Conservation (phyloP, 768 basidiomycete genomes). For the Russula vinacea region DNA sequence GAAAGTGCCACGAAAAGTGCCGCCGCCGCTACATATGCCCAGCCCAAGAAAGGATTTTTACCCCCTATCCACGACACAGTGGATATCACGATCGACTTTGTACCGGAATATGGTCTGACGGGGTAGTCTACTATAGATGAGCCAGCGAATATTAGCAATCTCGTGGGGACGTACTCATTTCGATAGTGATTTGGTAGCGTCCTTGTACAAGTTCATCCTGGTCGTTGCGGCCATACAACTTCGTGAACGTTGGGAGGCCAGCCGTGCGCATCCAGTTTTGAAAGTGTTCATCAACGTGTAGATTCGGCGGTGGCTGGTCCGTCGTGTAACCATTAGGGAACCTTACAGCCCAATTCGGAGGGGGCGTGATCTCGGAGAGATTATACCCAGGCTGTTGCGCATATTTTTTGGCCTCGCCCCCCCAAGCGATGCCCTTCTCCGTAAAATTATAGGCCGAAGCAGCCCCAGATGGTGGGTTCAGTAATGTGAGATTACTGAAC, state of each 20-base stretch:
- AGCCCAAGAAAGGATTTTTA: constrained; percentile 97
- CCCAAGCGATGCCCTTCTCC: constrained; percentile 87
- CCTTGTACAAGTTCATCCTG: constrained; percentile 66
- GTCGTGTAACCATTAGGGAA: constrained; percentile 75
- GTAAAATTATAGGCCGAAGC: constrained; percentile 68
- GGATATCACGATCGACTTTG: constrained; percentile 94
- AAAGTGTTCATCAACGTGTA: constrained; percentile 82
- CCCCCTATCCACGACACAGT: constrained; percentile 99
- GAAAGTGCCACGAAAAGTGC: constrained; percentile 85
- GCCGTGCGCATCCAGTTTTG: constrained; percentile 99
- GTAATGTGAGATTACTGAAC: constrained; percentile 58
- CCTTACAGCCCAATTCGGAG: constrained; percentile 82
- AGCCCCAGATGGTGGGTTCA: constrained; percentile 49
- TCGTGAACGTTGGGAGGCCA: constrained; percentile 93
- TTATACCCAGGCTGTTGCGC: constrained; percentile 56
- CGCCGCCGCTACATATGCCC: constrained; percentile 93
- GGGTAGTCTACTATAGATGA: constrained; percentile 64
- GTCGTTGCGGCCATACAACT: constrained; percentile 92
- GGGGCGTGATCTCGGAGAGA: constrained; percentile 73
- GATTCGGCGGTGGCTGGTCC: constrained; percentile 63
- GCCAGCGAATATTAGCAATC: not conserved
- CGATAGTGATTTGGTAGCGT: constrained; percentile 68
- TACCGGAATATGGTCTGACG: constrained; percentile 84
- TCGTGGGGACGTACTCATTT: constrained; percentile 63
- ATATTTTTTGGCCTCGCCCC: constrained; percentile 92